Base-by-base conservation (phyloP, 2,329 filamentous ascomycete species). In the Cladophialophora carrionii region DNA sequence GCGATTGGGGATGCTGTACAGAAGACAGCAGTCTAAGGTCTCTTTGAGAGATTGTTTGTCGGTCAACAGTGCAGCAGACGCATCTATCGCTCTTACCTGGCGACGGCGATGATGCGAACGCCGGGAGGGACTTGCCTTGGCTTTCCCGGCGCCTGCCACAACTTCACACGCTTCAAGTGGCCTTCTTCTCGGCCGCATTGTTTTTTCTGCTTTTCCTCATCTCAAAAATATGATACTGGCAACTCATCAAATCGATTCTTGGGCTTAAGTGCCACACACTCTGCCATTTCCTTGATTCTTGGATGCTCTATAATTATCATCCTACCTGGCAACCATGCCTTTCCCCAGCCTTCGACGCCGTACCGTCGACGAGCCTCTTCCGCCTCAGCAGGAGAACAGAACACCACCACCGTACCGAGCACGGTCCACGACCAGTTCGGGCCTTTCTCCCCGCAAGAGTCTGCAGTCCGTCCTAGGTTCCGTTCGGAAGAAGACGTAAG, bases 321-420 rank as follows among this genome's bases (percentile, higher is more conserved):
- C 29, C 52, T 31, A 32, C 24, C 29, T 34, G 52, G 52, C 55
- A 57, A 64, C 34, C 22, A 67, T 69, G 67, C 61, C 62, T 10
- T 64, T 69, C 43, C 22, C 64, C 43, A 69, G 58, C 61, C 59
- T 69, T 8, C 54, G 67, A 17, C 64, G 64, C 20, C 61, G 61
- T 20, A 63, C 57, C 22, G 55, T 48, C 24, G 51, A 32, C 17
- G 61, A 61, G 9, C 22, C 51, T n/a, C 22, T 41, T 17, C 48
- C 55, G 3, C 24, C 37, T 5, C 31, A 57, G n/a, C 48, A 54
- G 10, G 58, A 65, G 10, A 22, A 63, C 22, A 48, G 54, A 20
- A 43, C 54, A 9, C 43, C 64, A 9, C 61, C 61, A 17, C 57
- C 58, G 6, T 46, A 41, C 20, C 20, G 64, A 58, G 43, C 32